phyloP scores from a whole-genome alignment of 2,329 filamentous ascomycete genomes.

The Plectosphaerella plurivora region DNA sequence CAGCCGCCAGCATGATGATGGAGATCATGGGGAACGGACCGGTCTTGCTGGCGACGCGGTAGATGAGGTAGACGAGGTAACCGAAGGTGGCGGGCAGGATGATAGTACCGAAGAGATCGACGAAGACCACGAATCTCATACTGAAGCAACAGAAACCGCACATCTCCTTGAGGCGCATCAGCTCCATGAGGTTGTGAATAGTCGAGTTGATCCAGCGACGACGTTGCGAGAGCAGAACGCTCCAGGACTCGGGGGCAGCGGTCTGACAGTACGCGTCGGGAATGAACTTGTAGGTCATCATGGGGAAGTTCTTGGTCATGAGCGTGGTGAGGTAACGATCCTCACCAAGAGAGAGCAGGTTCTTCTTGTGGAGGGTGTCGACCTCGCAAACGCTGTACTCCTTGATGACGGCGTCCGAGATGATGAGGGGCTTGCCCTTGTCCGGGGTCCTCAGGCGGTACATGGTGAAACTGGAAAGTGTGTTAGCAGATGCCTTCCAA shows the following conservation, averaged over 20 bases:
- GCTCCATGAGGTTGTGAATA: constrained; percentile 89
- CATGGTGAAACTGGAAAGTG: constrained; percentile 81
- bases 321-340: constrained; percentile 96
- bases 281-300: constrained; percentile 94
- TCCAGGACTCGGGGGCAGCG: constrained; percentile 90
- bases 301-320: constrained; percentile 97
- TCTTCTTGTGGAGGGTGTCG: constrained; percentile 96
- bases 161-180: constrained; percentile 86
- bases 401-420: constrained; percentile 79
- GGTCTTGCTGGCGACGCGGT: constrained; percentile 61
- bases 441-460: constrained; percentile 93
- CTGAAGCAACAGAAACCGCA: constrained; percentile 99
- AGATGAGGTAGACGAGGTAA: constrained; percentile 86
- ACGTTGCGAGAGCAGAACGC: constrained; percentile 91
- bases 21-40: constrained; percentile 84
- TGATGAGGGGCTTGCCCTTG: constrained; percentile 90
- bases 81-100: constrained; percentile 85
- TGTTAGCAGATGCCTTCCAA: constrained; percentile 16
- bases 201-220: constrained; percentile 99
- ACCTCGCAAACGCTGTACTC: constrained; percentile 88
- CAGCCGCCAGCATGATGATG: constrained; percentile 80
- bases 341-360: constrained; percentile 86
- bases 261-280: constrained; percentile 90
- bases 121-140: constrained; percentile 94
- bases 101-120: constrained; percentile 89